Percentiles rank a stretch among this genome's conserved stretches.
These are phyloP conservation scores for Cydonia oblonga DNA, from an alignment of 331 rosid genomes.

Conservation along the genomic window DNA sequence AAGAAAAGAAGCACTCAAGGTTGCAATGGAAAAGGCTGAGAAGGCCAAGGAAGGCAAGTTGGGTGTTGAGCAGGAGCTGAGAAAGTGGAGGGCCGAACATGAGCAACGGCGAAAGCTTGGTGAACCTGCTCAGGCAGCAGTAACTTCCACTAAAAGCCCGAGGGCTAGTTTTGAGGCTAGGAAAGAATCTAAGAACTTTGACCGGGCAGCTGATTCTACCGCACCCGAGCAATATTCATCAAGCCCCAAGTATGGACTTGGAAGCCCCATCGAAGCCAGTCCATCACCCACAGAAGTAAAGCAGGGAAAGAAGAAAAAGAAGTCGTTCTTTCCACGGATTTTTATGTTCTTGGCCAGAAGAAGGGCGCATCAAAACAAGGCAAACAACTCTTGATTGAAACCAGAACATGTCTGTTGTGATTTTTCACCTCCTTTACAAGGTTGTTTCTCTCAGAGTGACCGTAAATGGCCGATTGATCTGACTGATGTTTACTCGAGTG, in stretches of 20 bases:
- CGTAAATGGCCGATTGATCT: background rate
- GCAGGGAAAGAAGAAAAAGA: slow-evolving; percentile 77
- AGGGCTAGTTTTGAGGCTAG: slow-evolving; percentile 43
- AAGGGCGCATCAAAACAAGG: slow-evolving; percentile 40
- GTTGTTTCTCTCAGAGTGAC: slow-evolving; percentile 22
- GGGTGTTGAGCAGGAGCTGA: slow-evolving; percentile 81
- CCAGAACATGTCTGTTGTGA: slow-evolving; percentile 13
- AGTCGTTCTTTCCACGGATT: slow-evolving; percentile 66
- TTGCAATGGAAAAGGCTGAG: slow-evolving; percentile 75
- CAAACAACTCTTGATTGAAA: slow-evolving; percentile 21
- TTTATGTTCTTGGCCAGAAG: slow-evolving; percentile 67
- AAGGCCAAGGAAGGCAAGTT: slow-evolving; percentile 90
- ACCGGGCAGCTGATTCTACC: slow-evolving; percentile 13
- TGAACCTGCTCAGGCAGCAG: slow-evolving; percentile 37
- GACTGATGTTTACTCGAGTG: slow-evolving; percentile 14
- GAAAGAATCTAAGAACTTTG: slow-evolving; percentile 32
- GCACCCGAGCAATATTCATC: slow-evolving; percentile 17
- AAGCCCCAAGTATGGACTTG: slow-evolving; percentile 29
- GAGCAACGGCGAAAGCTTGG: slow-evolving; percentile 66
- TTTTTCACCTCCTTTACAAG: slow-evolving; percentile 13
- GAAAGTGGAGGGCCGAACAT: slow-evolving; percentile 71
- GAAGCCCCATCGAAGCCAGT: slow-evolving; percentile 21
- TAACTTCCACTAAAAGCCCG: slow-evolving; percentile 46
- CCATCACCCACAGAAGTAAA: slow-evolving; percentile 46
- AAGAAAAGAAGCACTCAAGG: slow-evolving; percentile 54